phyloP scores from a whole-genome alignment of 1,139 yeast species.

The Yamadazyma blattariae region DNA sequence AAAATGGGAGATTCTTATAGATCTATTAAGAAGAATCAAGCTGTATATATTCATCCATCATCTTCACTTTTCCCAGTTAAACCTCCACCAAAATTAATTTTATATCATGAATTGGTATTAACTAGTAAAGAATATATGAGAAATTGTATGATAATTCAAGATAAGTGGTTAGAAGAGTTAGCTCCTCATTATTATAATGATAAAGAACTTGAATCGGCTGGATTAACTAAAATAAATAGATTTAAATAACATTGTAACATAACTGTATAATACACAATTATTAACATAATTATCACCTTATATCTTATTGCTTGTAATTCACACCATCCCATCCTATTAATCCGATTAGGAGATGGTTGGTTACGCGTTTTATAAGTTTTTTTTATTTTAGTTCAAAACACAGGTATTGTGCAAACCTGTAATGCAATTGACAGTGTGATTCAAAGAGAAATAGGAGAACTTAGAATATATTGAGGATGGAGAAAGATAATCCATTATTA shows the following conservation, averaged over 20 bases:
- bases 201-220: conserved; percentile 16
- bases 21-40: conserved; percentile 59
- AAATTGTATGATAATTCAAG: conserved; percentile 71
- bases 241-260: conserved; percentile 1
- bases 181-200: conserved; percentile 24
- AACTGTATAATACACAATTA: neutral
- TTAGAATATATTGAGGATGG: too few relatives aligned
- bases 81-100: conserved; percentile 68
- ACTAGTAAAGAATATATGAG: conserved; percentile 91
- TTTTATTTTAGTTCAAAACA: too few relatives aligned
- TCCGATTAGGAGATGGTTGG: neutral
- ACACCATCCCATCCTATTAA: too few relatives aligned
- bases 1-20: conserved; percentile 71
- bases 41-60: conserved; percentile 82
- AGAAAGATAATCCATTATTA: conserved; percentile 36
- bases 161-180: conserved; percentile 32
- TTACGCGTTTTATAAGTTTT: conserved; percentile 4
- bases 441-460: too few relatives aligned
- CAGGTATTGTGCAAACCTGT: too few relatives aligned
- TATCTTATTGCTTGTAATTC: too few relatives aligned
- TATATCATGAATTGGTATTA: conserved; percentile 82
- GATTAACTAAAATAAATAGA: neutral
- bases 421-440: too few relatives aligned
- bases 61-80: conserved; percentile 57
- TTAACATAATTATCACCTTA: too few relatives aligned